Evolutionary conservation across 768 basidiomycete genomes (phyloP), one percentile per base, ranked within the genome.

Genomic region (Termitomyces sp.): DNA sequence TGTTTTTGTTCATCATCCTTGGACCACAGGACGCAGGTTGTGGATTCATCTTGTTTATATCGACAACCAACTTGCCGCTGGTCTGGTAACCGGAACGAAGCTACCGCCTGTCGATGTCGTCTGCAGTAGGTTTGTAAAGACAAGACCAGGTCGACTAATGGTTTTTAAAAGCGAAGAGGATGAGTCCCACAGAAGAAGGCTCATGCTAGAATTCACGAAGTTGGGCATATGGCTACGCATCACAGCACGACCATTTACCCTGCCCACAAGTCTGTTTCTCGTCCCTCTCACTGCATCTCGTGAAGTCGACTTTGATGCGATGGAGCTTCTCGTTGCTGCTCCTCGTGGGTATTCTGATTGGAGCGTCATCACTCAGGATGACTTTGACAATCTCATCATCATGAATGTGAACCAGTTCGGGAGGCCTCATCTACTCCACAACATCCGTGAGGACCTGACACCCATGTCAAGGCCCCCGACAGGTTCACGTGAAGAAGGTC

Each of bases 201-300:
- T 80, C 41, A 83, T 94, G 74, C 75, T 84, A n/a, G 77, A 82
- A 37, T 92, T 81, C 68, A 92, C 87, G 51, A 80, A 73, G 62
- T 71, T 74, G 63, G 82, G 82, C 16, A 75, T 90, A 46, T 83
- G 80, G 77, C 81, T 79, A 70, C 81, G 81, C 62, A 78, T 86
- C 67, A 86, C 86, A 7, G 77, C 79, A 3, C 80, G 81, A 54
- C 83, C 82, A 0, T 72, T 87, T 60, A 64, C 70, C 22, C 70
- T 73, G 3, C 77, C 78, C 7, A 73, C 85, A 48, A 81, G 82
- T 56, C 78, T 85, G 58, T 90, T 83, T 68, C 71, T 94, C 37
- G 81, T 88, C 24, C 90, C 88, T 5, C 70, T 94, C 49, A 76
- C 73, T n/a, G 65, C 69, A 42, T 70, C 76, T 29, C 66, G 70